These are phyloP conservation scores for Verticillium alfalfae DNA, from an alignment of 2,329 filamentous ascomycete genomes.

Conservation along the genomic window DNA sequence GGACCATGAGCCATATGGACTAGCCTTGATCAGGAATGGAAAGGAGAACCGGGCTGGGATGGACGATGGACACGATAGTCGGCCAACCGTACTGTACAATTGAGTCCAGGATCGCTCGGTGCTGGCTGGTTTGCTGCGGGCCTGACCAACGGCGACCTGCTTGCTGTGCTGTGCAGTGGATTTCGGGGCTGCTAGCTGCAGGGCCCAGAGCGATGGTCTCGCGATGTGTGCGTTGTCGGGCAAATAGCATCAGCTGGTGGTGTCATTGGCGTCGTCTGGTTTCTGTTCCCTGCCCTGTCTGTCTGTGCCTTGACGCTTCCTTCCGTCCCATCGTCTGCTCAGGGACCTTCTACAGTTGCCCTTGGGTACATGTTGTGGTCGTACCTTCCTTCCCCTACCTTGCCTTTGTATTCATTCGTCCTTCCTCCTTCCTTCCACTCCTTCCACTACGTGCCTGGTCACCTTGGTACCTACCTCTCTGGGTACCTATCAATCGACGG, in stretches of 20 bases:
- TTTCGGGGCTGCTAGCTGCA: slow-evolving; percentile 1
- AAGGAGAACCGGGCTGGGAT: neutral
- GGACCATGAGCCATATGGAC: neutral
- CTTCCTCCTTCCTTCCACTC: neutral
- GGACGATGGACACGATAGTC: neutral
- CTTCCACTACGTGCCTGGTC: too few species aligned
- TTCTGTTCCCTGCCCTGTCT: neutral
- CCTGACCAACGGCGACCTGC: slow-evolving; percentile 1
- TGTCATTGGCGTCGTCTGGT: neutral
- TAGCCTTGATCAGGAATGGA: neutral
- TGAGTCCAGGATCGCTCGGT: neutral
- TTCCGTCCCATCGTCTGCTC: neutral
- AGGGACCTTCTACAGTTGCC: neutral
- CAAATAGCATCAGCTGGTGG: neutral
- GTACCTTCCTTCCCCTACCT: neutral
- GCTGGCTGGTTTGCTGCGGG: neutral
- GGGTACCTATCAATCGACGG: too few species aligned
- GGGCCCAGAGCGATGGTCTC: slow-evolving; percentile 3
- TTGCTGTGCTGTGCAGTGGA: neutral
- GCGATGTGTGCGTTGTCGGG: neutral
- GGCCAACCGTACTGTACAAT: neutral
- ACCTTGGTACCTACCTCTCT: too few species aligned
- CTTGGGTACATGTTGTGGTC: neutral
- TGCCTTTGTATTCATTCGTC: neutral
- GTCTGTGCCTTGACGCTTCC: neutral